Base-by-base conservation (phyloP, 2,329 filamentous ascomycete genomes). In the Arachnomyces sp. region DNA sequence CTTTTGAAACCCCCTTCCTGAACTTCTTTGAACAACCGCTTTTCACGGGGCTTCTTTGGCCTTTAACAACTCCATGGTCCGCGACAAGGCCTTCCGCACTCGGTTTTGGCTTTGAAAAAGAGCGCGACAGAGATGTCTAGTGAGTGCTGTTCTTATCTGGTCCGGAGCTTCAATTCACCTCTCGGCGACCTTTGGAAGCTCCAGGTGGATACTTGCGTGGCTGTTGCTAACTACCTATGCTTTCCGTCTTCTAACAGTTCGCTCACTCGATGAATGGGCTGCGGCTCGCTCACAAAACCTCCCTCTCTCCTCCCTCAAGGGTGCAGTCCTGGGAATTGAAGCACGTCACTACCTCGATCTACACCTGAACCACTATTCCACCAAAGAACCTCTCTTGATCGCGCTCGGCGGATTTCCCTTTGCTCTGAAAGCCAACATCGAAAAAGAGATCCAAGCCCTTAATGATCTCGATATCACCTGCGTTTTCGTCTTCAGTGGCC, bases 401-500 rank as follows among this genome's bases (percentile, higher is more conserved):
- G 92, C 92, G 15, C 77, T 96, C 35, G 92, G 90, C 36, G 92
- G 92, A 43, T 75, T 90, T 45, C 92, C 90, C 2, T 79, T 84
- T 44, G 84, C 84, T 39, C 74, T 96, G 56, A 77, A 77, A 61
- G 71, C 69, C 49, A 82, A 83, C 54, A 82, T 98, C 47, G 78
- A 85, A 57, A 73, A 76, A 37, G 85, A 94, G 52, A 70, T 98
- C 20, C 74, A 83, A 44, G 70, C 71, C 43, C 86, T 92, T 72
- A 76, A 78, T 45, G 73, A 74, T 34, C 68, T 81, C 53, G 76
- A 77, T 14, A 81, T 94, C 38, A 77, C 71, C n/a, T 85, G 85
- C 2, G 69, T 93, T 47, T 96, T 98, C 61, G 74, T 98, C 38
- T 98, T 98, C 64, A 85, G 90, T 60, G 92, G 92, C 28, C 77